phyloP scores from a whole-genome alignment of 768 basidiomycete species.

The Auricularia heimuer region DNA sequence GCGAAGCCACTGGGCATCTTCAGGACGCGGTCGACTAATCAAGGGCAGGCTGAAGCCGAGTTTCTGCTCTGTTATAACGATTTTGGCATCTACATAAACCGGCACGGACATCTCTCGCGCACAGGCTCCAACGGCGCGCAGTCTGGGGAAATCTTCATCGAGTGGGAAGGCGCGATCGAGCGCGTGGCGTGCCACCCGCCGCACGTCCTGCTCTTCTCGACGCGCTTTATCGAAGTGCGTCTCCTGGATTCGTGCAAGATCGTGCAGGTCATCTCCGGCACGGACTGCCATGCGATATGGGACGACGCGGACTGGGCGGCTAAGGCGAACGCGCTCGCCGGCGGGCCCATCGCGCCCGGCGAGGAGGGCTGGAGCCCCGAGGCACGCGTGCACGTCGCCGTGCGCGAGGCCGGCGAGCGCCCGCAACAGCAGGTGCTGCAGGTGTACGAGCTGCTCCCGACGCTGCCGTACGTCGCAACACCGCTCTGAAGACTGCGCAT shows the following conservation, averaged over 20 bases:
- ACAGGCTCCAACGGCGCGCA: conserved; percentile 6
- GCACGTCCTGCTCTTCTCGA: conserved; percentile 26
- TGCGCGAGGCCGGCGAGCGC: not conserved
- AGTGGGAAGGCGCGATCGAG: conserved; percentile 31
- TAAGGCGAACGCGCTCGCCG: not conserved
- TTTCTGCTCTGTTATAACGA: conserved; percentile 33
- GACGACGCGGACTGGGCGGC: conserved; percentile 17
- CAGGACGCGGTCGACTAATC: conserved; percentile 14
- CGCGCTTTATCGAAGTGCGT: conserved; percentile 27
- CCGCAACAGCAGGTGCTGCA: not conserved
- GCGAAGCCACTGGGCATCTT: conserved; percentile 31
- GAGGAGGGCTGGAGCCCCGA: conserved; percentile 1
- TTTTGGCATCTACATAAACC: conserved; percentile 31
- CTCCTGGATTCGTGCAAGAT: conserved; percentile 18
- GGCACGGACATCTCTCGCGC: conserved; percentile 25
- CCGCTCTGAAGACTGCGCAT: not conserved
- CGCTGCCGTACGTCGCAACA: not conserved
- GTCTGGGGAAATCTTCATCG: conserved; percentile 24
- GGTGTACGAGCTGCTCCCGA: conserved; percentile 1
- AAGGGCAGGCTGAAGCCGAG: conserved; percentile 22
- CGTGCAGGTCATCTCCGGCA: conserved; percentile 17
- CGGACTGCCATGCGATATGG: conserved; percentile 26
- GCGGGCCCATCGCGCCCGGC: conserved; percentile 1
- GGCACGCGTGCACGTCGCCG: not conserved
- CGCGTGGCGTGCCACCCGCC: conserved; percentile 31